Evolutionary conservation across 2,329 filamentous ascomycete species (phyloP).

Genomic region (Zymoseptoria pseudotritici): DNA sequence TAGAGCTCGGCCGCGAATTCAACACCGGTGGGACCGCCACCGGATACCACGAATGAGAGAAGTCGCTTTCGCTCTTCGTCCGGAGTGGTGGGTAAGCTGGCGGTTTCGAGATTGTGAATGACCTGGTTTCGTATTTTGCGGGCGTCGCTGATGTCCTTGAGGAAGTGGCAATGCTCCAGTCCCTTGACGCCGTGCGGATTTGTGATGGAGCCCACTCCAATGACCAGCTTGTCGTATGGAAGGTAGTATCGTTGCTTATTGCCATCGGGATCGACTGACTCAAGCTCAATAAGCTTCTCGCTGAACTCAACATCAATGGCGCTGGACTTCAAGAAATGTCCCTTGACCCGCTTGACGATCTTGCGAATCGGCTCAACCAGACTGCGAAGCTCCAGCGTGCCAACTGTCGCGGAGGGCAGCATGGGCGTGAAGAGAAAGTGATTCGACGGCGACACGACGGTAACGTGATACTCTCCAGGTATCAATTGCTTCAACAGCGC

Average conservation of each 20-base stretch:
- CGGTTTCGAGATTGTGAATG: slow-evolving; percentile 79
- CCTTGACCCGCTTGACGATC: slow-evolving; percentile 68
- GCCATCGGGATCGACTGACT: slow-evolving; percentile 62
- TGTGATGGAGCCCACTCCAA: slow-evolving; percentile 84
- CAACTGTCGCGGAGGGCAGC: slow-evolving; percentile 93
- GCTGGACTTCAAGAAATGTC: slow-evolving; percentile 81
- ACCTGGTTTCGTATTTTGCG: slow-evolving; percentile 82
- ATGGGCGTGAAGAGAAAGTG: slow-evolving; percentile 98
- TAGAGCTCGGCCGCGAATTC: slow-evolving; percentile 96
- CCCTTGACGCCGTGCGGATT: slow-evolving; percentile 96
- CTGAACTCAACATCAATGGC: slow-evolving; percentile 90
- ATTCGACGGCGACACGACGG: slow-evolving; percentile 86
- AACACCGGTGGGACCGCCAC: slow-evolving; percentile 91
- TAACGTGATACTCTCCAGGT: slow-evolving; percentile 89
- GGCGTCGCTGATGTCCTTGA: slow-evolving; percentile 93
- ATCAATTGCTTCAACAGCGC: slow-evolving; percentile 84
- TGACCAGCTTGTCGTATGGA: slow-evolving; percentile 92
- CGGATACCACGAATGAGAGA: slow-evolving; percentile 91
- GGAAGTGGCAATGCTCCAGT: slow-evolving; percentile 84
- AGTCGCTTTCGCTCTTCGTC: slow-evolving; percentile 82
- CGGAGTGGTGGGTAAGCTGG: slow-evolving; percentile 83
- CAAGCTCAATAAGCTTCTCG: slow-evolving; percentile 80
- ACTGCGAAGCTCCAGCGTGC: slow-evolving; percentile 83
- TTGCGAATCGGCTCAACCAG: slow-evolving; percentile 87
- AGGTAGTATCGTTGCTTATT: slow-evolving; percentile 80